phyloP scores from a whole-genome alignment of 345 rosid genomes.

The Mangifera indica region DNA sequence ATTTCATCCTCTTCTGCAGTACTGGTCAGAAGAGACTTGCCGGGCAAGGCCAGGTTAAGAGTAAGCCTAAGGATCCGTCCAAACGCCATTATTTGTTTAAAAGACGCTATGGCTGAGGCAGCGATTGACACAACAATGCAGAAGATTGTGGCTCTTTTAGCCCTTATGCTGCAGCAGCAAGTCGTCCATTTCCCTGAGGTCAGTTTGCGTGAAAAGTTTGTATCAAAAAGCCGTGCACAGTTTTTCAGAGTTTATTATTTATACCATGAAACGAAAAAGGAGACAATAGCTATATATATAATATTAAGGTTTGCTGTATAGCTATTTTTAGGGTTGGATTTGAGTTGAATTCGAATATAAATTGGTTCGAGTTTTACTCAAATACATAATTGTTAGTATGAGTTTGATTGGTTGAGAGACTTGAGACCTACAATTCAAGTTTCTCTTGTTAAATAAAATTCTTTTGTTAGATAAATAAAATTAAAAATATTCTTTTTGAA shows the following conservation, averaged over 20 bases:
- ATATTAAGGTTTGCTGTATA: too few relatives aligned
- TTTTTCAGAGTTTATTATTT: neutral
- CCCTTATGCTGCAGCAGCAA: neutral
- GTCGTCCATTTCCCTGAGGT: neutral
- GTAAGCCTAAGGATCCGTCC: conserved; percentile 77
- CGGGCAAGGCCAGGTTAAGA: conserved; percentile 45
- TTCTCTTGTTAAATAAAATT: too few relatives aligned
- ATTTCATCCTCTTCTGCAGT: conserved; percentile 29
- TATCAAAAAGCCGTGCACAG: neutral
- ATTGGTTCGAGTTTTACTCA: too few relatives aligned
- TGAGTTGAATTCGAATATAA: too few relatives aligned
- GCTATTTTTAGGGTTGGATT: too few relatives aligned
- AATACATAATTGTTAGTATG: too few relatives aligned
- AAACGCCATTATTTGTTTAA: conserved; percentile 77
- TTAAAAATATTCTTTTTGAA: too few relatives aligned
- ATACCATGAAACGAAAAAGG: too few relatives aligned
- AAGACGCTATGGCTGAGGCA: conserved; percentile 14
- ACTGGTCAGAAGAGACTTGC: conserved; percentile 43
- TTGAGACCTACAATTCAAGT: too few relatives aligned
- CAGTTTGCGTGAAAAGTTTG: neutral
- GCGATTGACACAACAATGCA: neutral
- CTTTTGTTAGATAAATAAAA: too few relatives aligned
- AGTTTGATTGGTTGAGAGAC: too few relatives aligned
- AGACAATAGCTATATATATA: too few relatives aligned
- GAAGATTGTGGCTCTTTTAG: neutral